phyloP scores from a whole-genome alignment of 1,139 yeast species.

The Hansenula lynferdii region DNA sequence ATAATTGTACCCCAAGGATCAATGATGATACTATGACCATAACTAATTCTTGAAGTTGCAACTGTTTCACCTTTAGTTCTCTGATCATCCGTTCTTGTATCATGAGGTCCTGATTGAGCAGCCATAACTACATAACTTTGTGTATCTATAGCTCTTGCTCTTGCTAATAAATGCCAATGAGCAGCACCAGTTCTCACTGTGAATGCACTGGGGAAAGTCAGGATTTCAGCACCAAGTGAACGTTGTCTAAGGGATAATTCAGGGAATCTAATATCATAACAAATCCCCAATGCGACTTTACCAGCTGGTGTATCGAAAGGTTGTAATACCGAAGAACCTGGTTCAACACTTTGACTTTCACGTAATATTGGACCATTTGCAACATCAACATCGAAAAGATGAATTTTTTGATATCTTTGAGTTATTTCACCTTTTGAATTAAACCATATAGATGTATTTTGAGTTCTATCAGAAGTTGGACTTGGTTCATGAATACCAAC shows the following conservation, averaged over 20 bases:
- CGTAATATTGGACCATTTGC: slow-evolving; percentile 74
- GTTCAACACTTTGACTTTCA: slow-evolving; percentile 68
- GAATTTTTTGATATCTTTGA: slow-evolving; percentile 77
- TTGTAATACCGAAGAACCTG: slow-evolving; percentile 50
- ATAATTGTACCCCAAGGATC: slow-evolving; percentile 90
- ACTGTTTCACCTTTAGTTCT: slow-evolving; percentile 30
- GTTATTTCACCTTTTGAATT: slow-evolving; percentile 56
- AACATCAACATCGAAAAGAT: slow-evolving; percentile 84
- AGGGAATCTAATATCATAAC: slow-evolving; percentile 89
- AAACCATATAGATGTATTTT: slow-evolving; percentile 72
- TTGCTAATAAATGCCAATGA: slow-evolving; percentile 81
- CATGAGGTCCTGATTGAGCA: slow-evolving; percentile 83
- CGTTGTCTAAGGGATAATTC: slow-evolving; percentile 68
- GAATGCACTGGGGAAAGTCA: slow-evolving; percentile 89
- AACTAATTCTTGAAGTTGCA: slow-evolving; percentile 46
- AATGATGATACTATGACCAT: slow-evolving; percentile 81
- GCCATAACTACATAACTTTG: slow-evolving; percentile 89
- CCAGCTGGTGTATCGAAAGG: slow-evolving; percentile 65
- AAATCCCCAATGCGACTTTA: slow-evolving; percentile 66
- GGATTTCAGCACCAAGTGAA: slow-evolving; percentile 66
- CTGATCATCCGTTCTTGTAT: slow-evolving; percentile 34
- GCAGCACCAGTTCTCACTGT: slow-evolving; percentile 88
- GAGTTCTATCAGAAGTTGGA: slow-evolving; percentile 39
- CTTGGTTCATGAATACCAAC: slow-evolving; percentile 87
- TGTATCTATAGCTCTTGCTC: slow-evolving; percentile 82